Evolutionary conservation across 2,329 filamentous ascomycete species (phyloP).

Genomic region (Clonostachys byssicola): DNA sequence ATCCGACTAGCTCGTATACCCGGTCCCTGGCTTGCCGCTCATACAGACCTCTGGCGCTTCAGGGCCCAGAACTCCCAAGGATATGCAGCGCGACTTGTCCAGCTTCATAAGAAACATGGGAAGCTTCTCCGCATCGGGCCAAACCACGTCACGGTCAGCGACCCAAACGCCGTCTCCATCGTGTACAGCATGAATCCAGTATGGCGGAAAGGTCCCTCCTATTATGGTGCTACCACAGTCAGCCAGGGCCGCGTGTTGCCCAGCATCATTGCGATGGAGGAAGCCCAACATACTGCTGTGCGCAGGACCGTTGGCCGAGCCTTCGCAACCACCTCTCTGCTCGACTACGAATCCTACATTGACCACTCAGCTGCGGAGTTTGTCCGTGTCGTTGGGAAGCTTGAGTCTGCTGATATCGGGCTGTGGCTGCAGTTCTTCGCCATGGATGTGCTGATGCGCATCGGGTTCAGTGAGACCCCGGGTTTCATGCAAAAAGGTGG

Average conservation of each 20-base stretch:
- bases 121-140: conserved; percentile 8
- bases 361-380: conserved; percentile 1
- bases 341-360: conserved; percentile 3
- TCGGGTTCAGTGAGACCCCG: conserved; percentile 1
- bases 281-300: conserved; percentile 3
- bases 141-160: conserved; percentile 8
- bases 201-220: conserved; percentile 8
- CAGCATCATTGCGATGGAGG: conserved; percentile 3
- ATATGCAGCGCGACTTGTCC: not conserved
- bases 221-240: conserved; percentile 3
- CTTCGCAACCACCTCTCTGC: conserved; percentile 3
- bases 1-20: conserved; percentile 24
- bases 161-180: conserved; percentile 8
- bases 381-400: not conserved
- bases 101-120: conserved; percentile 9
- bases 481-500: conserved; percentile 1
- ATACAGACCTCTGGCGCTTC: conserved; percentile 21
- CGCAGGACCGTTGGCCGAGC: conserved; percentile 3
- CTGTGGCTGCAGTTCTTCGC: conserved; percentile 3
- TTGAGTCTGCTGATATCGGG: conserved; percentile 1
- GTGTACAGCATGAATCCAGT: conserved; percentile 8
- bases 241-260: conserved; percentile 1
- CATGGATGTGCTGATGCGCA: conserved; percentile 3
- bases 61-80: not conserved
- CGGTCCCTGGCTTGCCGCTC: conserved; percentile 21